Evolutionary conservation across 2,329 filamentous ascomycete genomes (phyloP).

Genomic region (Fusarium sp.): DNA sequence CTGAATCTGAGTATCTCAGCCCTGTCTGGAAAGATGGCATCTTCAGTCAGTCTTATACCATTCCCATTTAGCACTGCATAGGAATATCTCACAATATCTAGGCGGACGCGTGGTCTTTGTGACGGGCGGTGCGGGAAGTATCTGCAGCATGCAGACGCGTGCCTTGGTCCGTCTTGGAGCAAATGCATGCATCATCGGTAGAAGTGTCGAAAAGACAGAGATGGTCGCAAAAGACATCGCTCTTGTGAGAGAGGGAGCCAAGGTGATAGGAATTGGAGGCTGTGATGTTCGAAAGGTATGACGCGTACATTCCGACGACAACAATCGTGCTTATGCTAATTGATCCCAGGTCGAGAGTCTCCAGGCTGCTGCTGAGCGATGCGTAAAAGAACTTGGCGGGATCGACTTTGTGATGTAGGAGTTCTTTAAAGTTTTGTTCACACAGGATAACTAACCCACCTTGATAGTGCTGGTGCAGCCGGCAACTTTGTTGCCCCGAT

Average conservation of each 20-base stretch:
- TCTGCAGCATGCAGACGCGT: slow-evolving; percentile 93
- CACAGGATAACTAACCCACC: slow-evolving; percentile 1
- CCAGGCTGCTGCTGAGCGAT: slow-evolving; percentile 79
- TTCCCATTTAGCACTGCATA: too few species aligned
- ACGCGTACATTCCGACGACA: background rate
- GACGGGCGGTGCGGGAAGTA: slow-evolving; percentile 92
- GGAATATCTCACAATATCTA: slow-evolving; percentile 53
- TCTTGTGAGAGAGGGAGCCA: slow-evolving; percentile 80
- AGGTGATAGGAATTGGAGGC: slow-evolving; percentile 87
- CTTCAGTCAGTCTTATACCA: slow-evolving; percentile 71
- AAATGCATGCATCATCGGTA: slow-evolving; percentile 92
- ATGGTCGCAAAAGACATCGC: slow-evolving; percentile 83
- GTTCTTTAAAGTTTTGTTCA: background rate
- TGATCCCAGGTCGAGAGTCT: slow-evolving; percentile 49
- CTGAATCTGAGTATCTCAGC: slow-evolving; percentile 82
- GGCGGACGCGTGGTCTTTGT: slow-evolving; percentile 93
- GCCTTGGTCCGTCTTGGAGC: slow-evolving; percentile 92
- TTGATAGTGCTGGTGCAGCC: slow-evolving; percentile 85
- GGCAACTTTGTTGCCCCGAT: slow-evolving; percentile 95
- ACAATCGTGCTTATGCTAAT: slow-evolving; percentile 5
- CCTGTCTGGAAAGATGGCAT: slow-evolving; percentile 88
- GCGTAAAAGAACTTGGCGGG: slow-evolving; percentile 83
- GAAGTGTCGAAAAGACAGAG: slow-evolving; percentile 90
- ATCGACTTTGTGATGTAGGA: slow-evolving; percentile 93
- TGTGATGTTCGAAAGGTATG: slow-evolving; percentile 79